Conservation (phyloP, 306 rosid species). For the Lotus japonicus region DNA sequence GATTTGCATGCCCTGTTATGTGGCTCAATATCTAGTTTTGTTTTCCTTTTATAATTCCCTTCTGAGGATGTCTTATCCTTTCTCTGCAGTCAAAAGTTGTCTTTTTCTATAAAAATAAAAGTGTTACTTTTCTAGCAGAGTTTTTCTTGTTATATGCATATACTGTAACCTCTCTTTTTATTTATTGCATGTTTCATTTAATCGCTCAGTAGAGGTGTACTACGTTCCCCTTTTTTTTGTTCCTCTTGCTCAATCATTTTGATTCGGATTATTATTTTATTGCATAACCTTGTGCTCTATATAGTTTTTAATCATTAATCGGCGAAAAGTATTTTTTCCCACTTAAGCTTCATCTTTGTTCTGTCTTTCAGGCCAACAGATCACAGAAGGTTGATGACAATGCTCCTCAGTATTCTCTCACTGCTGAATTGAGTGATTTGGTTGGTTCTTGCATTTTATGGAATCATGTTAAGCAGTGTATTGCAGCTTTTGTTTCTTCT, state of each 20-base stretch:
- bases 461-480: neutral
- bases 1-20: neutral
- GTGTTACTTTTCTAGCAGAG: neutral
- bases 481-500: neutral
- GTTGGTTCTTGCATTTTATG: conserved; percentile 41
- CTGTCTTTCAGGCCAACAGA: conserved; percentile 57
- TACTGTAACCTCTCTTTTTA: neutral
- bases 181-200: conserved; percentile 4
- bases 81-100: neutral
- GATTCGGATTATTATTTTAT: neutral
- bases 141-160: neutral
- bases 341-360: conserved; percentile 8
- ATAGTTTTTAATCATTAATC: neutral
- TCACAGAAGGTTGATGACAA: conserved; percentile 62
- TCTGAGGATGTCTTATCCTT: neutral
- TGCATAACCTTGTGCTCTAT: neutral
- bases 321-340: neutral
- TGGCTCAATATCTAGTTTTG: neutral
- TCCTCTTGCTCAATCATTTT: neutral
- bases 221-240: conserved; percentile 9
- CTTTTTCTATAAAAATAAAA: neutral
- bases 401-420: conserved; percentile 64
- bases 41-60: neutral
- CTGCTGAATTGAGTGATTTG: conserved; percentile 70
- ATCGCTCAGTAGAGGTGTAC: neutral